Evolutionary conservation across 2,329 filamentous ascomycete genomes (phyloP).

Genomic region (Curvularia eragrostidis): DNA sequence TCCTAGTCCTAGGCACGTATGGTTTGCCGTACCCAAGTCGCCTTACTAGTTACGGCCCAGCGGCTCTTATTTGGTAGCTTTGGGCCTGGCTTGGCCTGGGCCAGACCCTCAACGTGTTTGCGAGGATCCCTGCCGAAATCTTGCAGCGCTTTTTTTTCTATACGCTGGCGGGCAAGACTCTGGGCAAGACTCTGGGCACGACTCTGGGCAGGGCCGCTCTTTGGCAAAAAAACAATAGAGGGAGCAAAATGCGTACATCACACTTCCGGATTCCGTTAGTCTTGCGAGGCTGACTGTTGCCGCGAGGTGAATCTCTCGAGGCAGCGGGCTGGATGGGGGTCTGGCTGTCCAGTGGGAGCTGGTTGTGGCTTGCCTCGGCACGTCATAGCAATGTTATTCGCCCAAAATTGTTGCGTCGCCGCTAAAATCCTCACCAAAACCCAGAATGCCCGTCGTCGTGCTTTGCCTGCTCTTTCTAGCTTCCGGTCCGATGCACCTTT

Average conservation of each 20-base stretch:
- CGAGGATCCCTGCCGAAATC: conserved; percentile 9
- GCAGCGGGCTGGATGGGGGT: not conserved
- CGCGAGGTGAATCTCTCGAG: not conserved
- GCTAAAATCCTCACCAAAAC: conserved; percentile 24
- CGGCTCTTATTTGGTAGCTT: not conserved
- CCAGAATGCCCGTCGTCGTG: conserved; percentile 20
- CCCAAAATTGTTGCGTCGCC: conserved; percentile 16
- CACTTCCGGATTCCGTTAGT: conserved; percentile 20
- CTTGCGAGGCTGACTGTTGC: conserved; percentile 20
- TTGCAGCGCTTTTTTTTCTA: not conserved
- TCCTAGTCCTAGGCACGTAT: too few relatives aligned
- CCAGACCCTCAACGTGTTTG: conserved; percentile 14
- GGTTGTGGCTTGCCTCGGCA: conserved; percentile 30
- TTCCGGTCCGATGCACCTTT: conserved; percentile 26
- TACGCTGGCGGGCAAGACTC: not conserved
- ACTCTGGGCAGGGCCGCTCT: not conserved
- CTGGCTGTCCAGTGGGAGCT: conserved; percentile 19
- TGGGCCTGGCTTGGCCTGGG: not conserved
- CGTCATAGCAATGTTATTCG: conserved; percentile 28
- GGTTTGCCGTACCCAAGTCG: too few relatives aligned
- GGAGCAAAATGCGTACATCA: not conserved
- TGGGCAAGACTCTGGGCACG: not conserved
- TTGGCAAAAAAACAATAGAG: not conserved
- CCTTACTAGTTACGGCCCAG: conserved; percentile 2
- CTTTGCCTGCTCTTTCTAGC: conserved; percentile 34